phyloP scores from a whole-genome alignment of 768 basidiomycete genomes.

The Candolleomyces aberdarensis region DNA sequence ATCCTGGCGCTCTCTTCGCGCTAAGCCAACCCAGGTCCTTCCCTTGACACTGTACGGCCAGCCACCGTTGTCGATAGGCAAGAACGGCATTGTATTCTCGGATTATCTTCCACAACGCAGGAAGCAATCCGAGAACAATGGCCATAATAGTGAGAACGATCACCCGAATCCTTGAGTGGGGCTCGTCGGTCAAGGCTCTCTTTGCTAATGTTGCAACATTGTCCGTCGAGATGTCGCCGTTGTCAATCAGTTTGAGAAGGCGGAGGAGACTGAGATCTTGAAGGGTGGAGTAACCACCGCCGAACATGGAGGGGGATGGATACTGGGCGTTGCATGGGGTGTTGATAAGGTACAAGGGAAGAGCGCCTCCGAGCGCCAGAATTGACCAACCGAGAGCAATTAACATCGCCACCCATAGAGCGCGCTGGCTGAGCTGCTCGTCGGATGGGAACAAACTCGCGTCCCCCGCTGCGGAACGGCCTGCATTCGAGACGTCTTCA shows the following conservation, averaged over 20 bases:
- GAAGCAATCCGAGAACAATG: conserved; percentile 58
- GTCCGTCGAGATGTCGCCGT: conserved; percentile 30
- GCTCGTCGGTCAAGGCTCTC: conserved; percentile 34
- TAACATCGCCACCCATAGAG: conserved; percentile 61
- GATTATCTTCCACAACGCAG: conserved; percentile 62
- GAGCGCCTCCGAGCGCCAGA: conserved; percentile 63
- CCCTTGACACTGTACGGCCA: conserved; percentile 59
- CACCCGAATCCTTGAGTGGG: conserved; percentile 54
- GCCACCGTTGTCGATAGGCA: conserved; percentile 56
- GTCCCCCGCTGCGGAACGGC: conserved; percentile 46
- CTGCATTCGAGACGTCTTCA: conserved; percentile 52
- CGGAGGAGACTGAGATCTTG: conserved; percentile 77
- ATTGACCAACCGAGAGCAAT: conserved; percentile 66
- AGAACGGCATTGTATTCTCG: conserved; percentile 59
- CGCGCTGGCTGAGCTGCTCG: conserved; percentile 69
- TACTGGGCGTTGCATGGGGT: conserved; percentile 66
- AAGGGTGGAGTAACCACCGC: conserved; percentile 63
- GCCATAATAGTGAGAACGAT: conserved; percentile 66
- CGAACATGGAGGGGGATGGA: conserved; percentile 38
- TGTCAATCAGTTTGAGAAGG: conserved; percentile 61
- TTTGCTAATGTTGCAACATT: conserved; percentile 24
- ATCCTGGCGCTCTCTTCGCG: conserved; percentile 59
- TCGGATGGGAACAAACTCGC: conserved; percentile 69
- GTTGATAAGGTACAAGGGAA: conserved; percentile 70
- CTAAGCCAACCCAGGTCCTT: conserved; percentile 78